Conservation (phyloP, 371 early-diverging fungal genomes). For the Apophysomyces trapeziformis region DNA sequence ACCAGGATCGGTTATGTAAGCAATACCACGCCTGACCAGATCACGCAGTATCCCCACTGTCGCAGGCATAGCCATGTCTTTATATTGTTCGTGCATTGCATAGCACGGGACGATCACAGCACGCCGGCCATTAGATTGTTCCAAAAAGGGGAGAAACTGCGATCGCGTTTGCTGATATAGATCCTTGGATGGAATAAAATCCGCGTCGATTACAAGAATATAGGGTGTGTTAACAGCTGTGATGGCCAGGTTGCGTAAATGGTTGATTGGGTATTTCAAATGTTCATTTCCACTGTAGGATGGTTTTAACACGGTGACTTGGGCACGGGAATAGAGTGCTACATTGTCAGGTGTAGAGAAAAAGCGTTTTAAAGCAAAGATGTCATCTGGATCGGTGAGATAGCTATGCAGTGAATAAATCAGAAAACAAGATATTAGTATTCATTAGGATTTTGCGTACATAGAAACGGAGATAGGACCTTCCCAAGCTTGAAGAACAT, state of each 20-base stretch:
- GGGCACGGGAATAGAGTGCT: constrained; percentile 30
- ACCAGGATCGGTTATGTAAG: constrained; percentile 68
- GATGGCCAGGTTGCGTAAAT: constrained; percentile 64
- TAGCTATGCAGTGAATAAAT: constrained; percentile 36
- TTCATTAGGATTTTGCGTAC: constrained; percentile 28
- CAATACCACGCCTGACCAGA: constrained; percentile 44
- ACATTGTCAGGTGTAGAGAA: constrained; percentile 41
- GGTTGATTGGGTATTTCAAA: constrained; percentile 66
- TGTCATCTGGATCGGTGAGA: constrained; percentile 54
- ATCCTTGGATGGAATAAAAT: constrained; percentile 57
- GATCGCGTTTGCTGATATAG: constrained; percentile 43
- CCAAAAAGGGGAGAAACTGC: constrained; percentile 31
- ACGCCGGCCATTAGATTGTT: constrained; percentile 17
- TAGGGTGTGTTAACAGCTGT: constrained; percentile 51
- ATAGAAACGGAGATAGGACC: constrained; percentile 64
- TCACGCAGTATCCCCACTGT: constrained; percentile 46
- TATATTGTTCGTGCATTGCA: constrained; percentile 50
- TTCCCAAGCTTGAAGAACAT: constrained; percentile 52
- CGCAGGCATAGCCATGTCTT: constrained; percentile 36
- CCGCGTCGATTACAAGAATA: constrained; percentile 66
- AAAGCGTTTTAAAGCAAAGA: constrained; percentile 43
- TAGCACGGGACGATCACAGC: constrained; percentile 66
- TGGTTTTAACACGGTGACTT: constrained; percentile 56
- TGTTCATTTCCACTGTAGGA: constrained; percentile 41
- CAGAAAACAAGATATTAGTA: not conserved